Evolutionary conservation across 495 filamentous ascomycete species (phyloP).

Genomic region (Penicillium bialowiezense): DNA sequence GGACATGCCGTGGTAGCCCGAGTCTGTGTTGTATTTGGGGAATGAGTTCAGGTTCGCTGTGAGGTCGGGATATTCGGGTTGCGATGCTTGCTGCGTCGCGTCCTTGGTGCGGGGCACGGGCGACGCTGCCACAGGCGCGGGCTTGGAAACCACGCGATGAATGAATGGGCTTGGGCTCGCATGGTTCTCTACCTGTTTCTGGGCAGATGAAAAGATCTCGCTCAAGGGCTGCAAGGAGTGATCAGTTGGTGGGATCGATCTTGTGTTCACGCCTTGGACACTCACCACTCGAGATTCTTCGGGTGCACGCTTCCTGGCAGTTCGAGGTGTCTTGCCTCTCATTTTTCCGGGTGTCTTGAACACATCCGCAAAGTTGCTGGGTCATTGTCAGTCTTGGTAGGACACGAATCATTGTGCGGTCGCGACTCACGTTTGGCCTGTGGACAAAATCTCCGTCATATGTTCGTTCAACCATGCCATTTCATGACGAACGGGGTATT

Average conservation of each 20-base stretch:
- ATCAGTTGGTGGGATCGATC: slow-evolving; percentile 15
- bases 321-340: slow-evolving; percentile 89
- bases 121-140: slow-evolving; percentile 14
- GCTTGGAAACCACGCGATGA: slow-evolving; percentile 36
- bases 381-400: slow-evolving; percentile 31
- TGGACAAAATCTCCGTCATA: slow-evolving; percentile 89
- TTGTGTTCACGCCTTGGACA: slow-evolving; percentile 19
- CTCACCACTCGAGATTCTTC: slow-evolving; percentile 65
- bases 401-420: slow-evolving; percentile 2
- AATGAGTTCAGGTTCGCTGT: slow-evolving; percentile 40
- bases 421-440: slow-evolving; percentile 70
- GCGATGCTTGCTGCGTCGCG: slow-evolving; percentile 14
- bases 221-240: slow-evolving; percentile 64
- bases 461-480: slow-evolving; percentile 96
- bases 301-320: slow-evolving; percentile 64
- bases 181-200: slow-evolving; percentile 38
- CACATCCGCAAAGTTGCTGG: slow-evolving; percentile 80
- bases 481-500: slow-evolving; percentile 84
- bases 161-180: slow-evolving; percentile 31
- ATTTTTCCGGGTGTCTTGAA: slow-evolving; percentile 97
- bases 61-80: slow-evolving; percentile 35
- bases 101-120: slow-evolving; percentile 22
- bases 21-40: slow-evolving; percentile 56
- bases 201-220: slow-evolving; percentile 70
- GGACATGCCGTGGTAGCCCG: slow-evolving; percentile 79